phyloP scores from a whole-genome alignment of 352 stramenopile species.

The Phytophthora foliorum region DNA sequence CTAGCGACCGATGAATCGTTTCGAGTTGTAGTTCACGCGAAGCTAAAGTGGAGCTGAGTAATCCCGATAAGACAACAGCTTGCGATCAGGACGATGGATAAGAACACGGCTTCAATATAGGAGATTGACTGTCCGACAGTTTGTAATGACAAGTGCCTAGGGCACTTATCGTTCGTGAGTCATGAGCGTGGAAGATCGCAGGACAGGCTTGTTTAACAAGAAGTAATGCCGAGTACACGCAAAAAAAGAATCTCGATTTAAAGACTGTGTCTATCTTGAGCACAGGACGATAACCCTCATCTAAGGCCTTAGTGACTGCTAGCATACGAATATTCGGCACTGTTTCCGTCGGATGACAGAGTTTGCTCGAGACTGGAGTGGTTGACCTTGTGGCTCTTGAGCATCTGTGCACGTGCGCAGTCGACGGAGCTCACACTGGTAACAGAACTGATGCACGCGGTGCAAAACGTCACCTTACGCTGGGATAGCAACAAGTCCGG shows the following conservation, averaged over 20 bases:
- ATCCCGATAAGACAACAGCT: conserved; percentile 6
- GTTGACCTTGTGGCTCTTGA: conserved; percentile 22
- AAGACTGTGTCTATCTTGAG: background rate
- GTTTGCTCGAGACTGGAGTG: conserved; percentile 20
- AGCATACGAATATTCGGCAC: conserved; percentile 10
- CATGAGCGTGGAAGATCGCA: too few relatives aligned
- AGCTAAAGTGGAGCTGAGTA: background rate
- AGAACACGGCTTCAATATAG: conserved; percentile 8
- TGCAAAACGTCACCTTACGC: conserved; percentile 38
- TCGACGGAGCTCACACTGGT: conserved; percentile 36
- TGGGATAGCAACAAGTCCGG: conserved; percentile 24
- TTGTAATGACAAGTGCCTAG: background rate
- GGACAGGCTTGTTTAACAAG: background rate
- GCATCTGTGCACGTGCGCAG: conserved; percentile 32
- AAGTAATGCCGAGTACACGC: background rate
- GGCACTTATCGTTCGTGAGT: background rate
- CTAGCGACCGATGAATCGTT: background rate
- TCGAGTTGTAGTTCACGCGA: background rate
- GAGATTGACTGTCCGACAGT: background rate
- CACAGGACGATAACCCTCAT: too few relatives aligned
- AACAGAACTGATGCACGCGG: conserved; percentile 28
- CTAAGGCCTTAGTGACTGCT: conserved; percentile 15
- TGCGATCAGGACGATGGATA: conserved; percentile 2
- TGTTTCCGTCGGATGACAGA: conserved; percentile 26
- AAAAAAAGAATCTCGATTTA: too few relatives aligned